Conservation (phyloP, 306 rosid genomes). For the Alnus glutinosa region DNA sequence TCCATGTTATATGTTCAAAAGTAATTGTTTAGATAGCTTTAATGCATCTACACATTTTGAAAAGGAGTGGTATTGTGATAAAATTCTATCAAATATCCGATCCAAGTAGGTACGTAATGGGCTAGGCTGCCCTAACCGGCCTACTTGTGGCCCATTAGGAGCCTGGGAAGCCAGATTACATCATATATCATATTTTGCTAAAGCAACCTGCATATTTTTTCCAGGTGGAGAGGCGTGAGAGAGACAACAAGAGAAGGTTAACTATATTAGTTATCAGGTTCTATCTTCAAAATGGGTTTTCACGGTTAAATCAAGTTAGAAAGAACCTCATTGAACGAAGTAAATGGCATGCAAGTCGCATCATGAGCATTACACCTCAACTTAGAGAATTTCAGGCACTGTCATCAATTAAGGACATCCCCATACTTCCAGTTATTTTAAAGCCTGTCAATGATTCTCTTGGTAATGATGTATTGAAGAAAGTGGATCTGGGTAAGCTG, state of each 20-base stretch:
- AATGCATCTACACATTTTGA: too few relatives aligned
- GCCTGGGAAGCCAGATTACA: neutral
- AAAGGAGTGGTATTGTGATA: neutral
- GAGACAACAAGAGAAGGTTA: constrained; percentile 68
- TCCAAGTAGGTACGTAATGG: neutral
- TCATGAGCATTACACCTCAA: constrained; percentile 91
- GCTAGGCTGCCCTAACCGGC: neutral
- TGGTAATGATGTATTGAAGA: constrained; percentile 40
- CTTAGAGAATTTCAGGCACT: constrained; percentile 94
- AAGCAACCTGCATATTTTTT: constrained; percentile 37
- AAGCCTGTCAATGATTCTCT: constrained; percentile 50
- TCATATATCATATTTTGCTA: constrained; percentile 25
- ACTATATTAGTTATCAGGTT: constrained; percentile 70
- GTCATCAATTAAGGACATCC: constrained; percentile 76
- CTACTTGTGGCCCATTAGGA: neutral
- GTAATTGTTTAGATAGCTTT: too few relatives aligned
- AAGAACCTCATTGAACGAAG: constrained; percentile 85
- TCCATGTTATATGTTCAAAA: neutral
- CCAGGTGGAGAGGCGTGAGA: constrained; percentile 97
- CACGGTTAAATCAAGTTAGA: constrained; percentile 85
- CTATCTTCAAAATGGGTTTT: constrained; percentile 79
- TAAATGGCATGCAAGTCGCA: constrained; percentile 88
- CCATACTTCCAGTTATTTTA: constrained; percentile 73
- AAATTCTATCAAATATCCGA: constrained; percentile 8
- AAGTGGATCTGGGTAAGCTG: constrained; percentile 63